Conservation (phyloP, 805 yeast species). For the Saccharomycopsis sp. region DNA sequence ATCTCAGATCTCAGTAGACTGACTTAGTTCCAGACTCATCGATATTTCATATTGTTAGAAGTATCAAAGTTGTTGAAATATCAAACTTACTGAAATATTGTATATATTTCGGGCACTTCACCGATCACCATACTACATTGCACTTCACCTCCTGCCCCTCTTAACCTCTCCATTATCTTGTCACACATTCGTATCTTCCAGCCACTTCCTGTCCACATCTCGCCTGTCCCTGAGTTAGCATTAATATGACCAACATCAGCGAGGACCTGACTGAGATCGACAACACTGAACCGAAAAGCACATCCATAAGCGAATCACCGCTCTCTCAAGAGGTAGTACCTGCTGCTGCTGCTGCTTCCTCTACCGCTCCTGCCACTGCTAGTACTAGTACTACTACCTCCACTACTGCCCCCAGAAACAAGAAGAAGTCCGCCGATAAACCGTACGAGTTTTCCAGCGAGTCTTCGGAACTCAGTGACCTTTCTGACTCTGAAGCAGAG, state of each 20-base stretch:
- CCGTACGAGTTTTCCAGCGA: slow-evolving; percentile 13
- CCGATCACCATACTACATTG: too few species aligned
- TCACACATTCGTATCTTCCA: too few species aligned
- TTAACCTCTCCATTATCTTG: too few species aligned
- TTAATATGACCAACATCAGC: not conserved
- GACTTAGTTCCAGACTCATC: too few species aligned
- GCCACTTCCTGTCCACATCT: not conserved
- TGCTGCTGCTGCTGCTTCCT: not conserved
- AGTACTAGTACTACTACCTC: not conserved
- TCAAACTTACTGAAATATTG: too few species aligned
- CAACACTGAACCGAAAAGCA: not conserved
- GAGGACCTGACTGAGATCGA: not conserved
- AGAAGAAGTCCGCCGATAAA: not conserved
- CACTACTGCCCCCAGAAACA: not conserved
- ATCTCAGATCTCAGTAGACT: too few species aligned
- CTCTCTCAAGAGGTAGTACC: not conserved
- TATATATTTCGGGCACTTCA: too few species aligned
- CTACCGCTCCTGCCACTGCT: not conserved
- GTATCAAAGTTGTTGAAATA: too few species aligned
- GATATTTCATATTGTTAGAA: too few species aligned
- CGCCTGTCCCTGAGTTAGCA: not conserved
- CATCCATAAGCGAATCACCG: not conserved
- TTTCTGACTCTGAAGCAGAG: slow-evolving; percentile 74
- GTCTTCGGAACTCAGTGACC: slow-evolving; percentile 46
- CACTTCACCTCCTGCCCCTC: too few species aligned